Evolutionary conservation across 2,329 filamentous ascomycete species (phyloP).

Genomic region (Diplocarpon rosae): DNA sequence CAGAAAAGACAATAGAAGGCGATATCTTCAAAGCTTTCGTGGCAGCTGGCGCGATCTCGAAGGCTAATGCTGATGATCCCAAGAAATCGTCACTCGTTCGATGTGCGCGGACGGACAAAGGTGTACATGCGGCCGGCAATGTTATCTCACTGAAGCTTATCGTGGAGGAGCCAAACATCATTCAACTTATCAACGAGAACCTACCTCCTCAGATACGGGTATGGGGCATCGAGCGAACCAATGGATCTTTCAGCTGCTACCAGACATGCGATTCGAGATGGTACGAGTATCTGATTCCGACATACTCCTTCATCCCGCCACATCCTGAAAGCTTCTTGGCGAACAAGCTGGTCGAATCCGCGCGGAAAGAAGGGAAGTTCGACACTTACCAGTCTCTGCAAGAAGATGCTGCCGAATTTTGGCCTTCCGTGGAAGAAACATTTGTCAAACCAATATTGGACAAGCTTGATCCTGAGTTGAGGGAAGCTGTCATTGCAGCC

Average conservation of each 20-base stretch:
- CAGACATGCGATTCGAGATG: constrained; percentile 88
- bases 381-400: constrained; percentile 60
- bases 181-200: constrained; percentile 81
- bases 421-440: constrained; percentile 71
- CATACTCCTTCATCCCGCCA: constrained; percentile 82
- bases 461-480: constrained; percentile 50
- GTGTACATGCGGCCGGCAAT: constrained; percentile 91
- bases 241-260: constrained; percentile 88
- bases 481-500: constrained; percentile 49
- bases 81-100: constrained; percentile 92
- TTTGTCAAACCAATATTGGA: constrained; percentile 62
- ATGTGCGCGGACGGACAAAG: constrained; percentile 94
- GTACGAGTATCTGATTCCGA: constrained; percentile 96
- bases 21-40: constrained; percentile 91
- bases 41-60: constrained; percentile 83
- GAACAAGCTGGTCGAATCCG: constrained; percentile 68
- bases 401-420: constrained; percentile 70
- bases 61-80: constrained; percentile 91
- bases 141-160: constrained; percentile 93
- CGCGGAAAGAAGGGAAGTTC: constrained; percentile 60
- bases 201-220: constrained; percentile 83
- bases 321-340: constrained; percentile 81
- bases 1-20: constrained; percentile 89
- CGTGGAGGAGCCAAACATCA: constrained; percentile 77
- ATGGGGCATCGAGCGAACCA: constrained; percentile 87